Evolutionary conservation across 1,284 basidiomycete genomes (phyloP).

Genomic region (Mycosarcoma maydis): DNA sequence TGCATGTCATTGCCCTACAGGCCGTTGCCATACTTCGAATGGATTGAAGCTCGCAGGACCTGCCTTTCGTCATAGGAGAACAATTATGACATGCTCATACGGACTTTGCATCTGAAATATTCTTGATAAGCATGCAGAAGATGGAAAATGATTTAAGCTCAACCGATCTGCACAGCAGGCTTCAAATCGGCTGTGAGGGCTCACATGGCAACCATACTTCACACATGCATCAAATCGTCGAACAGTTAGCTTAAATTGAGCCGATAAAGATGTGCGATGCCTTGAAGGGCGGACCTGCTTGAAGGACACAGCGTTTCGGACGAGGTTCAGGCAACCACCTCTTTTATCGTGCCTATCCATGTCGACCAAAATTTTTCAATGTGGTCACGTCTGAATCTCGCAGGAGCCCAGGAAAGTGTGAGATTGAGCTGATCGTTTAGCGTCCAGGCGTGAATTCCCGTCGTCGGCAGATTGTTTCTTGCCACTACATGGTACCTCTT

Average conservation of each 20-base stretch:
- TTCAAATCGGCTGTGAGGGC: too few relatives aligned
- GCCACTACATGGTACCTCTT: constrained; percentile 1
- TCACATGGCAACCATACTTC: too few relatives aligned
- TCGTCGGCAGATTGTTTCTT: constrained; percentile 4
- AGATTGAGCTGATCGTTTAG: constrained; percentile 1
- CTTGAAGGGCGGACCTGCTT: too few relatives aligned
- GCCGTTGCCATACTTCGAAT: too few relatives aligned
- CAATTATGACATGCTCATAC: neutral
- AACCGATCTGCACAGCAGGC: too few relatives aligned
- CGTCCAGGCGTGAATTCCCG: constrained; percentile 5
- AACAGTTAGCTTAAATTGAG: neutral
- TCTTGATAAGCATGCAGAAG: too few relatives aligned
- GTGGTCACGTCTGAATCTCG: neutral
- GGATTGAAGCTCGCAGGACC: too few relatives aligned
- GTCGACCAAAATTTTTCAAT: constrained; percentile 3
- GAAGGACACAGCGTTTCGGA: too few relatives aligned
- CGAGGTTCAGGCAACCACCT: neutral
- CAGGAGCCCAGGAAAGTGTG: neutral
- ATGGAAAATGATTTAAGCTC: too few relatives aligned
- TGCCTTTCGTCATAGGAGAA: too few relatives aligned
- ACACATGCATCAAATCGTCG: neutral
- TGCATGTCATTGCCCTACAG: too few relatives aligned
- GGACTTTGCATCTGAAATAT: neutral
- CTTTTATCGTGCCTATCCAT: neutral
- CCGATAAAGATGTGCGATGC: too few relatives aligned